These are phyloP conservation scores for Rhizopogon vesiculosus DNA, from an alignment of 768 basidiomycete genomes.

Conservation along the genomic window DNA sequence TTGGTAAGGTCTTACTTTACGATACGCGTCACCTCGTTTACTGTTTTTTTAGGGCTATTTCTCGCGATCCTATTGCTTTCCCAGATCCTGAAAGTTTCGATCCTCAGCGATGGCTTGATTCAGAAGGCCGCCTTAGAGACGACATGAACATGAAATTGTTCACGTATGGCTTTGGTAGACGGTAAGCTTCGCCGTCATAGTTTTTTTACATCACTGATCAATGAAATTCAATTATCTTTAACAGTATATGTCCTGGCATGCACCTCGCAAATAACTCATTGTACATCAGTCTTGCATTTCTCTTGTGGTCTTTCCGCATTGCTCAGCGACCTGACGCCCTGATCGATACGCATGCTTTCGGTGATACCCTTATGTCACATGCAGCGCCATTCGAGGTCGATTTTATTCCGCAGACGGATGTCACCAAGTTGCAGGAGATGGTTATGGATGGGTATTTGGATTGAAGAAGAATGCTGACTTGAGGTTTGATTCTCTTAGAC, in stretches of 20 bases:
- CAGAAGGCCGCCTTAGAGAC: slow-evolving; percentile 37
- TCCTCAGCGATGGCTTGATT: slow-evolving; percentile 44
- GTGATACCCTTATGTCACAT: slow-evolving; percentile 50
- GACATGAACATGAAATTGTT: slow-evolving; percentile 35
- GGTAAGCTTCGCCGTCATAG: not conserved
- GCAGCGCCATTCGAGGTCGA: slow-evolving; percentile 51
- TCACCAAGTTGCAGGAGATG: slow-evolving; percentile 9
- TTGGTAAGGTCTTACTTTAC: slow-evolving; percentile 8
- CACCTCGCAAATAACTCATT: slow-evolving; percentile 43
- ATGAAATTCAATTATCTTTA: not conserved
- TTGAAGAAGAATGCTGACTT: not conserved
- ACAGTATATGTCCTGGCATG: slow-evolving; percentile 56
- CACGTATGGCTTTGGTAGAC: slow-evolving; percentile 45
- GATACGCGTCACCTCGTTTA: not conserved
- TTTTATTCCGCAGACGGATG: slow-evolving; percentile 43
- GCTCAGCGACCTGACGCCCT: slow-evolving; percentile 40
- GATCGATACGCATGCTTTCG: slow-evolving; percentile 55
- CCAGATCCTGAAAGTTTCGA: slow-evolving; percentile 50
- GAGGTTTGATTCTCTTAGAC: too few relatives aligned
- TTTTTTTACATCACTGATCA: too few relatives aligned
- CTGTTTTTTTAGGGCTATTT: slow-evolving; percentile 32
- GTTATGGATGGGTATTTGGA: slow-evolving; percentile 2
- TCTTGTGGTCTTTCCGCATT: slow-evolving; percentile 60
- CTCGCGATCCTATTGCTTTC: slow-evolving; percentile 45
- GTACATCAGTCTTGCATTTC: slow-evolving; percentile 54